These are phyloP conservation scores for Fonsecaea multimorphosa DNA, from an alignment of 2,329 filamentous ascomycete genomes.

Conservation along the genomic window DNA sequence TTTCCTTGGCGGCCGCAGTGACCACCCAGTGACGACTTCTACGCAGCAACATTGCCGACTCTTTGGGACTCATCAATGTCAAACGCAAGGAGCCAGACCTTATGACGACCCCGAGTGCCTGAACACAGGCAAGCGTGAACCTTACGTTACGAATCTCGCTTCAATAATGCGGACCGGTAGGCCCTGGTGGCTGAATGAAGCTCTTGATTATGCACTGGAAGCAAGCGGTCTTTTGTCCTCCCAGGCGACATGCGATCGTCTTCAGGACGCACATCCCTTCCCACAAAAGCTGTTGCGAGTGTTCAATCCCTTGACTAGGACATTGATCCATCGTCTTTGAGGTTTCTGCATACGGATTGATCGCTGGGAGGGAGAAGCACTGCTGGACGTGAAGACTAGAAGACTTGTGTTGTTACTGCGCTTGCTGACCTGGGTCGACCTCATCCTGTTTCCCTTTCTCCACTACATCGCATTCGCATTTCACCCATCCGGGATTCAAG, in stretches of 20 bases:
- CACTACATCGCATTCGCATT: not conserved
- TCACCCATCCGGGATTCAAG: not conserved
- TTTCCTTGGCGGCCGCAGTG: not conserved
- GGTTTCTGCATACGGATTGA: not conserved
- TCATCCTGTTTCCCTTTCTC: not conserved
- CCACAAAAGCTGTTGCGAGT: not conserved
- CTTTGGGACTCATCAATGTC: not conserved
- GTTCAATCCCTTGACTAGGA: not conserved
- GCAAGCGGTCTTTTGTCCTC: not conserved
- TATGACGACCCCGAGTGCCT: not conserved
- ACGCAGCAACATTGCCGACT: not conserved
- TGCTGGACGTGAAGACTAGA: not conserved
- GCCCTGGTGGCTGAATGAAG: not conserved
- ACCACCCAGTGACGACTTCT: not conserved
- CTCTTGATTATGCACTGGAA: not conserved
- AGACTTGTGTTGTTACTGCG: not conserved
- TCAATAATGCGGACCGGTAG: not conserved
- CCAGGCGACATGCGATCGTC: not conserved
- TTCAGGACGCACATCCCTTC: not conserved
- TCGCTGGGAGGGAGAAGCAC: not conserved
- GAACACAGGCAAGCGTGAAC: not conserved
- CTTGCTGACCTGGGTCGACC: not conserved
- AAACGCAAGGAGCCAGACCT: not conserved
- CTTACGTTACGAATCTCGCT: not conserved
- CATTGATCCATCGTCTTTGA: not conserved